Evolutionary conservation across 257 asterid genomes (phyloP), one percentile per base, ranked within the genome.

Genomic region (Plantago ovata): DNA sequence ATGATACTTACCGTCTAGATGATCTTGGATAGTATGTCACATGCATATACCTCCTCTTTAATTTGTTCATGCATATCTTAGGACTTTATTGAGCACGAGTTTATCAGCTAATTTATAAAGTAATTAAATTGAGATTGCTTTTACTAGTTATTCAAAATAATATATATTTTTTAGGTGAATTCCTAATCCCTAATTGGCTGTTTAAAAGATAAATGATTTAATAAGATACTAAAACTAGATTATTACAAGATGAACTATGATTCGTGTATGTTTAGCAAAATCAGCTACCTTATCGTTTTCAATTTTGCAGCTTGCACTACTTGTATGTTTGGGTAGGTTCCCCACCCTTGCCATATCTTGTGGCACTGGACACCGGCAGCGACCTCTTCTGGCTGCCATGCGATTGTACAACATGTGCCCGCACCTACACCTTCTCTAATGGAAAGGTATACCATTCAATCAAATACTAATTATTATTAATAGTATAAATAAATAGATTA

Each of bases 371-470:
- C 75, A 93, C 99, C 1, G 99, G 99, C 39, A 93, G 99, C 15
- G 87, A 89, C 77, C 84, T 93, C 68, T 93, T 93, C 63, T 93
- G 99, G 99, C 65, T 93, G 61, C 99, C 99, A 9, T 93, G 99
- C 53, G 85, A 86, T 18, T 93, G 99, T 59, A 59, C 67, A 33
- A 69, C 24, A n/a, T 93, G 99, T 52, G 83, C 60, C 4, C 77
- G 77, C 23, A 74, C 71, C 73, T 49, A 81, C 65, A 74, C 59
- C 69, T 13, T 79, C 6, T 63, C 74, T 50, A 33, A 75, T 0
- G 87, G 94, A 49, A 33, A 7, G 75, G 97, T 86, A 79, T 10
- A 73, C 52, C 80, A 75, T 20, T 1, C 15, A 58, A 43, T n/a
- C 10, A 44, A 19, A 44, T 16, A 18, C 15, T 15, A 11, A 15